A percentile compares a stretch with the other conserved stretches of the same genome.
phyloP scores from a whole-genome alignment of 1,284 basidiomycete species.

The Coniferiporia weirii region DNA sequence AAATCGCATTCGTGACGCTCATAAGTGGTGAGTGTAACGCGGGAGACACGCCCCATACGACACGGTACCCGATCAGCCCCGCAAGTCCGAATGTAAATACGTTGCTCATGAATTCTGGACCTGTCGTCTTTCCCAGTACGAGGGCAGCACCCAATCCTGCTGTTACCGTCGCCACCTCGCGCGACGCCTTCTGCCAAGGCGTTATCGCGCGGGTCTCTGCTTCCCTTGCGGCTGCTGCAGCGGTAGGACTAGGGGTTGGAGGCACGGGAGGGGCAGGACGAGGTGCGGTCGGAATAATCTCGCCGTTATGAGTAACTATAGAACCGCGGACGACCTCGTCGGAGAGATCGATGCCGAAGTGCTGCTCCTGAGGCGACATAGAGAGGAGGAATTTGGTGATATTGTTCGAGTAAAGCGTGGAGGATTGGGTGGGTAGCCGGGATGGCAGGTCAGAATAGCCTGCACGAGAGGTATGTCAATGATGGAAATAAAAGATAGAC shows the following conservation, averaged over 20 bases:
- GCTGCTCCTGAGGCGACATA: conserved; percentile 54
- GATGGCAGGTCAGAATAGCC: conserved; percentile 81
- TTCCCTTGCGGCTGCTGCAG: conserved; percentile 38
- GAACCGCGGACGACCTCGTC: conserved; percentile 83
- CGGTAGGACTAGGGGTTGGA: conserved; percentile 39
- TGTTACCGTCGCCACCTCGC: conserved; percentile 68
- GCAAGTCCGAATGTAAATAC: conserved; percentile 83
- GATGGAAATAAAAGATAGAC: background rate
- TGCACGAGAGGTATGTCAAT: conserved; percentile 25
- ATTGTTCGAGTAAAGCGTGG: conserved; percentile 85
- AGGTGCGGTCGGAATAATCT: conserved; percentile 59
- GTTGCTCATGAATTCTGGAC: conserved; percentile 76
- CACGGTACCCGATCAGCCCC: conserved; percentile 78
- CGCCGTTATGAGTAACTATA: conserved; percentile 66
- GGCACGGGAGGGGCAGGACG: conserved; percentile 58
- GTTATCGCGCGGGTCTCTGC: conserved; percentile 61
- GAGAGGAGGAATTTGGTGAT: conserved; percentile 84
- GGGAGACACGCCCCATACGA: conserved; percentile 83
- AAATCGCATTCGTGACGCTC: conserved; percentile 83
- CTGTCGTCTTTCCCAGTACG: conserved; percentile 72
- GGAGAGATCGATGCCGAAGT: conserved; percentile 62
- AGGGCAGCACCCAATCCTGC: conserved; percentile 69
- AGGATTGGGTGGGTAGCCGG: conserved; percentile 79
- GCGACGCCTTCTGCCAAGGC: conserved; percentile 75
- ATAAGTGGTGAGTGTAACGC: conserved; percentile 80